phyloP scores from a whole-genome alignment of 2,329 filamentous ascomycete genomes.

The Ascochyta koolunga region DNA sequence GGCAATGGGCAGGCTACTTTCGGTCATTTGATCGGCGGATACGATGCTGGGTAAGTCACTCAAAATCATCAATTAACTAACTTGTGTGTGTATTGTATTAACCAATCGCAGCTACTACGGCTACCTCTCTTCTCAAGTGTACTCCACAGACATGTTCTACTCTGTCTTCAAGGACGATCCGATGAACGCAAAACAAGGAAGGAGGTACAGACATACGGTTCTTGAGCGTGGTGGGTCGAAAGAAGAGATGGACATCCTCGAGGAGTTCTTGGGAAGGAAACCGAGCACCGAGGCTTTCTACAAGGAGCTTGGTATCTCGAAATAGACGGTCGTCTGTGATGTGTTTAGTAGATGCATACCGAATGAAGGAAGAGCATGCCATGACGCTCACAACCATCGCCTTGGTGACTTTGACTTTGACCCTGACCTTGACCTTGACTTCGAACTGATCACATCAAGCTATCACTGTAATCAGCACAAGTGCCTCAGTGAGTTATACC shows the following conservation, averaged over 20 bases:
- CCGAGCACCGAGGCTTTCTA: slow-evolving; percentile 82
- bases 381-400: background rate
- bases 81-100: slow-evolving; percentile 5
- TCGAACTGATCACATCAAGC: too few relatives aligned
- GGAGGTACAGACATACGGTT: slow-evolving; percentile 78
- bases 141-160: slow-evolving; percentile 86
- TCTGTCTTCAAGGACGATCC: slow-evolving; percentile 77
- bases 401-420: too few relatives aligned
- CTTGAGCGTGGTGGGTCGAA: slow-evolving; percentile 77
- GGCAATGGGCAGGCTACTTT: slow-evolving; percentile 81
- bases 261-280: slow-evolving; percentile 78
- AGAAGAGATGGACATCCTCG: slow-evolving; percentile 80
- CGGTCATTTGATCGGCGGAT: slow-evolving; percentile 81
- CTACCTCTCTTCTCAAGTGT: slow-evolving; percentile 72
- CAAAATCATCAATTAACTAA: background rate
- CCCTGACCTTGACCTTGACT: too few relatives aligned
- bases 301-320: slow-evolving; percentile 67
- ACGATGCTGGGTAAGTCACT: slow-evolving; percentile 70
- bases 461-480: too few relatives aligned
- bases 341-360: background rate
- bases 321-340: slow-evolving; percentile 17
- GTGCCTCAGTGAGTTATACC: too few relatives aligned
- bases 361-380: background rate
- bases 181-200: slow-evolving; percentile 75
- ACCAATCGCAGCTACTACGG: slow-evolving; percentile 65